Percentiles rank a stretch among this genome's conserved stretches.
Conservation (phyloP, 2,329 filamentous ascomycete genomes). For the Aspergillus sp. region DNA sequence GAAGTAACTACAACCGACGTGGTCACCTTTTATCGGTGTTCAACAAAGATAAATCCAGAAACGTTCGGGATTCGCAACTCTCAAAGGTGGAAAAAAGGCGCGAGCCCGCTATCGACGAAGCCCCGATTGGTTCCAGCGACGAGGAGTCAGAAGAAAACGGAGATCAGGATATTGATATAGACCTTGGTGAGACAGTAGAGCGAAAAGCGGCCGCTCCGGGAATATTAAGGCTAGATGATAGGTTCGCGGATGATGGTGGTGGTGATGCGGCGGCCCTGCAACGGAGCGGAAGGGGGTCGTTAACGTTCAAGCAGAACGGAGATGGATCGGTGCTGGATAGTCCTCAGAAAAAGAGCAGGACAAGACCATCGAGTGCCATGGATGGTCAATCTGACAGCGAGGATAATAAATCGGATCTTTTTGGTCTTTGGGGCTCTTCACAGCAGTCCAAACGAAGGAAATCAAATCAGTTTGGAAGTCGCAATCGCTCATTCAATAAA, state of each 20-base stretch:
- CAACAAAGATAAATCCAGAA: neutral
- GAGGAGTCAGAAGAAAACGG: constrained; percentile 12
- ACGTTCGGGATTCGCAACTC: neutral
- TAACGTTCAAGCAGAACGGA: constrained; percentile 1
- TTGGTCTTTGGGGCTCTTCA: constrained; percentile 3
- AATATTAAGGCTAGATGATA: constrained; percentile 15
- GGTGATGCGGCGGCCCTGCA: neutral
- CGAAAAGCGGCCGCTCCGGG: constrained; percentile 1
- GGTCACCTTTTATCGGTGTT: constrained; percentile 19
- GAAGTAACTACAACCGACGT: constrained; percentile 7
- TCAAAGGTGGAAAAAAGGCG: constrained; percentile 6
- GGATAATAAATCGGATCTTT: neutral
- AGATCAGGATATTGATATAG: constrained; percentile 5
- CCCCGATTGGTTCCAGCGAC: constrained; percentile 27
- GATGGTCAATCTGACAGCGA: neutral
- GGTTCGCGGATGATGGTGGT: constrained; percentile 8
- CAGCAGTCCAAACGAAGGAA: constrained; percentile 10
- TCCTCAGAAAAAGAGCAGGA: constrained; percentile 6
- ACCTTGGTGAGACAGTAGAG: constrained; percentile 1
- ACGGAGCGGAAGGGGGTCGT: constrained; percentile 1
- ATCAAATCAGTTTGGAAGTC: neutral
- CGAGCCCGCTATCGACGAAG: constrained; percentile 26
- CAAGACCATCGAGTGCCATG: constrained; percentile 8
- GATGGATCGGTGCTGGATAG: constrained; percentile 1
- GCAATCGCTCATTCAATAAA: neutral